Conservation (phyloP, 2,329 filamentous ascomycete species). For the Colletotrichum destructivum region DNA sequence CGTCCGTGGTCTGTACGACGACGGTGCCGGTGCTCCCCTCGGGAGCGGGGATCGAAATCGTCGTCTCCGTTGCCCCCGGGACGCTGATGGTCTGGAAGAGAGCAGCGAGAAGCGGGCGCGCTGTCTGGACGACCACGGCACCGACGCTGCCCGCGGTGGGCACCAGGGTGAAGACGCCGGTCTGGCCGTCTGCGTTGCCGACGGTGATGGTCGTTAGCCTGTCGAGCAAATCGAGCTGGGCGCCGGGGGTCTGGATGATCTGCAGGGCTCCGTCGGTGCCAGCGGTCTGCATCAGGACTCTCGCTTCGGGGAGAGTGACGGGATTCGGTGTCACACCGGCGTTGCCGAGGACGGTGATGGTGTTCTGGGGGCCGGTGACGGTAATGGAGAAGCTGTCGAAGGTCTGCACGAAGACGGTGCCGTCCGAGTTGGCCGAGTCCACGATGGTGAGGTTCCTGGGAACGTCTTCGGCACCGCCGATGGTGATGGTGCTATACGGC, state of each 20-base stretch:
- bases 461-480: slow-evolving; percentile 31
- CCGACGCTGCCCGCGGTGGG: slow-evolving; percentile 26
- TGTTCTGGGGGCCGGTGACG: slow-evolving; percentile 24
- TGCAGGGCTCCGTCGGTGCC: slow-evolving; percentile 1
- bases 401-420: slow-evolving; percentile 28
- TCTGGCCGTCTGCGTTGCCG: neutral
- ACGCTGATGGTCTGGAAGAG: slow-evolving; percentile 19
- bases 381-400: slow-evolving; percentile 36
- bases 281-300: neutral
- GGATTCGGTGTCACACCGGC: slow-evolving; percentile 20
- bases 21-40: slow-evolving; percentile 28
- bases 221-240: slow-evolving; percentile 17
- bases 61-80: slow-evolving; percentile 21
- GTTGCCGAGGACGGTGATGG: slow-evolving; percentile 34
- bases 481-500: slow-evolving; percentile 15
- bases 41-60: slow-evolving; percentile 24
- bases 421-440: slow-evolving; percentile 17
- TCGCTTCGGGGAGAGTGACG: slow-evolving; percentile 11
- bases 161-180: slow-evolving; percentile 20
- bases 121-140: slow-evolving; percentile 28
- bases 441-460: slow-evolving; percentile 33
- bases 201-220: slow-evolving; percentile 25
- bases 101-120: neutral
- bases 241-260: slow-evolving; percentile 34
- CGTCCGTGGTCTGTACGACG: slow-evolving; percentile 23